These are phyloP conservation scores for Clarireedia homoeocarpa DNA, from an alignment of 2,329 filamentous ascomycete species.

Conservation along the genomic window DNA sequence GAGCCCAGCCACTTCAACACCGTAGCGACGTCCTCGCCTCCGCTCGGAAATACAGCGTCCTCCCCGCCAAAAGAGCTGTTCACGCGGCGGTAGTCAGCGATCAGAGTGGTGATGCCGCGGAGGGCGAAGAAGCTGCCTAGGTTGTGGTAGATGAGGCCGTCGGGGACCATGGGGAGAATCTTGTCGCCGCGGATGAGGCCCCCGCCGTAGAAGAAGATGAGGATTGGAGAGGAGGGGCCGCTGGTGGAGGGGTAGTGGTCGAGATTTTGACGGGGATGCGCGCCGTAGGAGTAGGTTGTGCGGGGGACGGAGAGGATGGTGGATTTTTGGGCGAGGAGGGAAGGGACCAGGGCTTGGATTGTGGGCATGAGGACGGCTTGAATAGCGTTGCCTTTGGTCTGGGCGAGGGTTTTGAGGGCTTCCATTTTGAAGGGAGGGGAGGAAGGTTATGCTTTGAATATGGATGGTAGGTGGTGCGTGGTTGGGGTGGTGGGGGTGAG, in stretches of 20 bases:
- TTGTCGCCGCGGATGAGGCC: slow-evolving; percentile 25
- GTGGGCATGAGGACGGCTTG: slow-evolving; percentile 17
- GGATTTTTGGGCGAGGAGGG: slow-evolving; percentile 18
- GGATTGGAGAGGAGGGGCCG: slow-evolving; percentile 15
- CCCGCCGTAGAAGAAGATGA: slow-evolving; percentile 27
- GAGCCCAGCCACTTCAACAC: slow-evolving; percentile 9
- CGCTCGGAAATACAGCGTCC: slow-evolving; percentile 22
- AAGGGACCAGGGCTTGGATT: slow-evolving; percentile 21
- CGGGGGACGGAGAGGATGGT: slow-evolving; percentile 20
- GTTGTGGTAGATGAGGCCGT: slow-evolving; percentile 24
- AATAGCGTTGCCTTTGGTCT: slow-evolving; percentile 15
- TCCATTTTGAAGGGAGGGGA: slow-evolving; percentile 15
- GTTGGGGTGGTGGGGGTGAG: neutral
- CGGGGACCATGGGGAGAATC: slow-evolving; percentile 11
- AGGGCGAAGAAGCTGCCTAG: slow-evolving; percentile 25
- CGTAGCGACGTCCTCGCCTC: slow-evolving; percentile 24
- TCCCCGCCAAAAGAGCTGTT: slow-evolving; percentile 19
- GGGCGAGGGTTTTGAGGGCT: slow-evolving; percentile 15
- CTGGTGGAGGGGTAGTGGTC: slow-evolving; percentile 21
- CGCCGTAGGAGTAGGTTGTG: slow-evolving; percentile 20
- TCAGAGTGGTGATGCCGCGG: slow-evolving; percentile 20
- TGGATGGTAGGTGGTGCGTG: neutral
- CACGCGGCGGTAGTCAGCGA: slow-evolving; percentile 26
- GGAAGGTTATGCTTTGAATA: neutral
- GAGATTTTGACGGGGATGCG: slow-evolving; percentile 25